Percentiles rank a stretch among this genome's conserved stretches.
Conservation (phyloP, 768 basidiomycete genomes). For the Macrocybe gigantea region DNA sequence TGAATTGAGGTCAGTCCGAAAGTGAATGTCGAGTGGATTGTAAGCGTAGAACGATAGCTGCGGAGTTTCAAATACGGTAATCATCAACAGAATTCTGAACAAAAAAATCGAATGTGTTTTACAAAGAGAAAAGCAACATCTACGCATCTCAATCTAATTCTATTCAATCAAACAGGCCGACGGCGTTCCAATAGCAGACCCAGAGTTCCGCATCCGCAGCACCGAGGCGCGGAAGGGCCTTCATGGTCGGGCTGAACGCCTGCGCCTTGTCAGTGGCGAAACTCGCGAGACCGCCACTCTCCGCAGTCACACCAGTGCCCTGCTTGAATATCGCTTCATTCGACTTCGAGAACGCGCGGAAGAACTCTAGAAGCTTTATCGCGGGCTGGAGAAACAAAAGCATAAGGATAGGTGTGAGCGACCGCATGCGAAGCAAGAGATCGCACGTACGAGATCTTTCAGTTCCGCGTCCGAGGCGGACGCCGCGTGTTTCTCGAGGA, state of each 20-base stretch:
- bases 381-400: slow-evolving; percentile 20
- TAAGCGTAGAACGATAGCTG: too few relatives aligned
- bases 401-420: background rate
- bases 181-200: slow-evolving; percentile 30
- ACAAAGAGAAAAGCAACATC: too few relatives aligned
- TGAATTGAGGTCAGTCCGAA: too few relatives aligned
- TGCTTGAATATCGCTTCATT: slow-evolving; percentile 3
- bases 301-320: slow-evolving; percentile 2
- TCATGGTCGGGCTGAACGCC: slow-evolving; percentile 27
- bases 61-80: too few relatives aligned
- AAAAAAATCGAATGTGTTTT: too few relatives aligned
- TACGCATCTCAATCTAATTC: too few relatives aligned
- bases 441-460: background rate
- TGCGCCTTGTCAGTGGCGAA: slow-evolving; percentile 23
- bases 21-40: too few relatives aligned
- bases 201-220: slow-evolving; percentile 21
- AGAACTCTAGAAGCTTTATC: slow-evolving; percentile 28
- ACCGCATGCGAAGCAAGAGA: background rate
- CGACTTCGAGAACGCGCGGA: slow-evolving; percentile 13
- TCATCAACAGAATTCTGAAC: too few relatives aligned
- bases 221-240: slow-evolving; percentile 16
- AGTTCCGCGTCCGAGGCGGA: background rate
- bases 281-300: slow-evolving; percentile 16
- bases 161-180: too few relatives aligned
- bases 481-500: slow-evolving; percentile 14